phyloP scores from a whole-genome alignment of 805 yeast genomes.

The Priceomyces medius region DNA sequence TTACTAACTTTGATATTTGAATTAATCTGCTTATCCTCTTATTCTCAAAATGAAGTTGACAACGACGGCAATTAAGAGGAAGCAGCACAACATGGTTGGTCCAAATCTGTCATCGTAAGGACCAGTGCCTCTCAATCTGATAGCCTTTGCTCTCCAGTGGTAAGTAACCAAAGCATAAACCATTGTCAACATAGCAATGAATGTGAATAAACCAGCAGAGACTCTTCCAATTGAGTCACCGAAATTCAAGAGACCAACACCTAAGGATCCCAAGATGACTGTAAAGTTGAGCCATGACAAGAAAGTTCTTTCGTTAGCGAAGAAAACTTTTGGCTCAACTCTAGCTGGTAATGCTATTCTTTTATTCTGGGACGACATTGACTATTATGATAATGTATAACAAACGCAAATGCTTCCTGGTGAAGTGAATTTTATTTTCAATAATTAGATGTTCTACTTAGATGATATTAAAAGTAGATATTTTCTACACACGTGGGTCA shows the following conservation, averaged over 20 bases:
- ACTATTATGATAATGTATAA: not conserved
- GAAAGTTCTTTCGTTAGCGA: slow-evolving; percentile 98
- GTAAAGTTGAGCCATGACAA: slow-evolving; percentile 98
- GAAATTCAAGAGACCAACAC: slow-evolving; percentile 92
- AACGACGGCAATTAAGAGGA: slow-evolving; percentile 87
- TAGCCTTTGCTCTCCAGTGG: slow-evolving; percentile 99
- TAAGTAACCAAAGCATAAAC: slow-evolving; percentile 90
- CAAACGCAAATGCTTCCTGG: not conserved
- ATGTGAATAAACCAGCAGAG: slow-evolving; percentile 90
- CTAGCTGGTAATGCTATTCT: slow-evolving; percentile 97
- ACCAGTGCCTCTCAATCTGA: slow-evolving; percentile 95
- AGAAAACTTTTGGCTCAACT: slow-evolving; percentile 98
- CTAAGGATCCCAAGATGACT: slow-evolving; percentile 94
- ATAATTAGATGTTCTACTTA: not conserved
- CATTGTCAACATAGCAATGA: slow-evolving; percentile 98
- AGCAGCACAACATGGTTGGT: slow-evolving; percentile 95
- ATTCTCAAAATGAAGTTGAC: slow-evolving; percentile 88
- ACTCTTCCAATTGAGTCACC: slow-evolving; percentile 93
- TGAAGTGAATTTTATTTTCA: not conserved
- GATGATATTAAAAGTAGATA: not conserved
- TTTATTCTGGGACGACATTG: slow-evolving; percentile 48
- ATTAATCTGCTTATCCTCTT: slow-evolving; percentile 47
- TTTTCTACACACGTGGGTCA: not conserved
- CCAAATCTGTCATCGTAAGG: slow-evolving; percentile 99
- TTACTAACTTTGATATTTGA: too few relatives aligned